These are phyloP conservation scores for Alternaria alternata DNA, from an alignment of 2,329 filamentous ascomycete genomes.

Conservation along the genomic window DNA sequence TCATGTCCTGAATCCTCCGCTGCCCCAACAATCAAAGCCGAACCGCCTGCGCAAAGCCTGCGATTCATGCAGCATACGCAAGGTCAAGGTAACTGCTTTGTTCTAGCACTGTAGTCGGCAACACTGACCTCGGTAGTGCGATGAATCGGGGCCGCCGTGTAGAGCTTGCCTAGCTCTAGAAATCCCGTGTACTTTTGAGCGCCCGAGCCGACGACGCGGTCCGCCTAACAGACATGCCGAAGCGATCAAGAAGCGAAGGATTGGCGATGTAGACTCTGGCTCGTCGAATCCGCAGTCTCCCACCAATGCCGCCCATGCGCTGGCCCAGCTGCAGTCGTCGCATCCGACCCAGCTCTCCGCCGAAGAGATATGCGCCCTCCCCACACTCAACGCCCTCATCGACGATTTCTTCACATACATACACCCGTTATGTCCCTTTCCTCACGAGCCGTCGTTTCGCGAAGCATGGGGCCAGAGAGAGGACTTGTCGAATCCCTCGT, in stretches of 20 bases:
- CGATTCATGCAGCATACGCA: conserved; percentile 54
- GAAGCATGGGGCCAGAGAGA: conserved; percentile 72
- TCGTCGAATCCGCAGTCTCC: conserved; percentile 59
- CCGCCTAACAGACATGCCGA: conserved; percentile 73
- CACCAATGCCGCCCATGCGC: conserved; percentile 62
- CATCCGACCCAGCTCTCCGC: conserved; percentile 60
- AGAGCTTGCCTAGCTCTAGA: conserved; percentile 70
- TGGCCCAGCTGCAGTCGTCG: conserved; percentile 59
- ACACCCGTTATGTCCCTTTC: conserved; percentile 78
- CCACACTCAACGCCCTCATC: conserved; percentile 72
- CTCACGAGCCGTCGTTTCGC: conserved; percentile 79
- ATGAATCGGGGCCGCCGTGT: conserved; percentile 72
- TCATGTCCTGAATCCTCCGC: conserved; percentile 37
- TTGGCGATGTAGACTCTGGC: conserved; percentile 56
- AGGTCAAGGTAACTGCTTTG: conserved; percentile 45
- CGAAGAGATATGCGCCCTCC: conserved; percentile 75
- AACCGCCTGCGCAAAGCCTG: conserved; percentile 52
- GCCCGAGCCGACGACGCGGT: conserved; percentile 69
- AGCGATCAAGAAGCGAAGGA: conserved; percentile 68
- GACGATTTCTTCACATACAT: conserved; percentile 87
- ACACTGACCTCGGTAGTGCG: conserved; percentile 59
- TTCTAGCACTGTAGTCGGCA: neutral
- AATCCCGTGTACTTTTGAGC: conserved; percentile 72
- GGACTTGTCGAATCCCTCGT: conserved; percentile 71
- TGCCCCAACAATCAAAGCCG: conserved; percentile 38